A percentile compares a stretch with the other conserved stretches of the same genome.
Conservation (phyloP, 345 rosid species). For the Brassica napus region Da-Ae NC_063434.1:21788501-21789000, state of each 20-base stretch:
- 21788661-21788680: slow-evolving; percentile 75
- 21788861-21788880: neutral
- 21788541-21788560: neutral
- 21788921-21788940: slow-evolving; percentile 55
- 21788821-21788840: slow-evolving; percentile 76
- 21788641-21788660: slow-evolving; percentile 62
- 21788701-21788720: slow-evolving; percentile 61
- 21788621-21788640: slow-evolving; percentile 68
- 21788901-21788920: neutral
- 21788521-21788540: slow-evolving; percentile 56
- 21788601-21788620: slow-evolving; percentile 53
- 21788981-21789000: slow-evolving; percentile 79
- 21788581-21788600: neutral
- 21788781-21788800: slow-evolving; percentile 83
- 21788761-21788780: neutral
- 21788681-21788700: slow-evolving; percentile 83
- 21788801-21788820: slow-evolving; percentile 50
- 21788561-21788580: neutral
- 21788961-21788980: slow-evolving; percentile 69
- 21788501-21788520: slow-evolving; percentile 73
- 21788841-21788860: slow-evolving; percentile 60
- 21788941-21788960: slow-evolving; percentile 76
- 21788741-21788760: too few species aligned
- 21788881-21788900: neutral
- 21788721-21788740: neutral